Evolutionary conservation across 495 filamentous ascomycete species (phyloP).

Genomic region (Lasiosphaeria miniovina): DNA sequence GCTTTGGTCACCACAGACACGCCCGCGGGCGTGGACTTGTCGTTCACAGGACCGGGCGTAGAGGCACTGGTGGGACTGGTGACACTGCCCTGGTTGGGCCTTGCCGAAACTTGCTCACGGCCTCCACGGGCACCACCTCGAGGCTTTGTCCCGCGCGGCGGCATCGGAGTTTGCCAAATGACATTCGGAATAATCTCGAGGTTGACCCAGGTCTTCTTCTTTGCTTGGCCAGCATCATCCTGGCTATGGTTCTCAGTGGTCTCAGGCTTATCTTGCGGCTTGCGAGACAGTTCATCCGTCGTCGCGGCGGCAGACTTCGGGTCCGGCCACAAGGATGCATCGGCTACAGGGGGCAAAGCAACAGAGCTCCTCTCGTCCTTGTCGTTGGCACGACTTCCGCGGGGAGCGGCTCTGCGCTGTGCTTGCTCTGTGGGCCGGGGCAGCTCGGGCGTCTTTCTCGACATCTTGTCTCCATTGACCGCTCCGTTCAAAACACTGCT

Average conservation of each 20-base stretch:
- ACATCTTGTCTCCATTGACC: slow-evolving; percentile 41
- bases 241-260: slow-evolving; percentile 66
- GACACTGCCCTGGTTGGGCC: slow-evolving; percentile 19
- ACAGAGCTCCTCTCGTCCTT: slow-evolving; percentile 44
- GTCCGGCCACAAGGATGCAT: slow-evolving; percentile 80
- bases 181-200: slow-evolving; percentile 73
- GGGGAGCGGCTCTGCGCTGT: slow-evolving; percentile 42
- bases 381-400: slow-evolving; percentile 47
- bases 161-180: slow-evolving; percentile 78
- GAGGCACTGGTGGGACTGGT: slow-evolving; percentile 8
- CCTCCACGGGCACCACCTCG: slow-evolving; percentile 56
- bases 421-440: slow-evolving; percentile 42
- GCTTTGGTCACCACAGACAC: slow-evolving; percentile 16
- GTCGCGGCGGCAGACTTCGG: slow-evolving; percentile 74
- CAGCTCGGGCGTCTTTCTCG: slow-evolving; percentile 52
- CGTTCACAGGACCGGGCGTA: slow-evolving; percentile 11
- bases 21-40: slow-evolving; percentile 18
- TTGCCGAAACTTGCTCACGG: slow-evolving; percentile 34
- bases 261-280: slow-evolving; percentile 50
- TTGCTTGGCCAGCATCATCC: slow-evolving; percentile 55
- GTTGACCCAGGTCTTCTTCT: slow-evolving; percentile 71
- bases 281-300: slow-evolving; percentile 49
- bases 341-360: slow-evolving; percentile 57
- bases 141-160: slow-evolving; percentile 58
- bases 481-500: slow-evolving; percentile 15